Percentiles rank a stretch among this genome's conserved stretches.
Evolutionary conservation across 768 basidiomycete genomes (phyloP).

Genomic region (Lepiota venenata): DNA sequence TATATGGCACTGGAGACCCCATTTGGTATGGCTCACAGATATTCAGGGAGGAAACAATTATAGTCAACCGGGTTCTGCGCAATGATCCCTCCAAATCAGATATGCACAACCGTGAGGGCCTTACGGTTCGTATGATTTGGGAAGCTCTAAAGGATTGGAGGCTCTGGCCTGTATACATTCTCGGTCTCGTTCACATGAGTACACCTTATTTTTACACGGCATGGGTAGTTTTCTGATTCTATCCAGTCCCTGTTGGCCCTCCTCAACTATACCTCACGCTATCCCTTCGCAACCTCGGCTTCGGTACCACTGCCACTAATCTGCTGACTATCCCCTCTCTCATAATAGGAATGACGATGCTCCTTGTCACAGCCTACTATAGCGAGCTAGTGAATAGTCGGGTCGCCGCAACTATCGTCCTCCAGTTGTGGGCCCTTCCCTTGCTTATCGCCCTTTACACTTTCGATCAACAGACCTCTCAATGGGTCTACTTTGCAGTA

Average conservation of each 20-base stretch:
- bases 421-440: conserved; percentile 62
- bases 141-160: conserved; percentile 54
- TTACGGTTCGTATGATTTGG: conserved; percentile 46
- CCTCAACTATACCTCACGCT: conserved; percentile 65
- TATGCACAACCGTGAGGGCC: conserved; percentile 73
- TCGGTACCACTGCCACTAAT: conserved; percentile 59
- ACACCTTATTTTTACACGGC: conserved; percentile 14
- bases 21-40: not conserved
- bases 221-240: not conserved
- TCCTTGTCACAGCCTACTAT: conserved; percentile 45
- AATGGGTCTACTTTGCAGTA: conserved; percentile 55
- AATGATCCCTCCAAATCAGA: conserved; percentile 65
- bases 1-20: conserved; percentile 18
- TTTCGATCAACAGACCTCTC: conserved; percentile 43
- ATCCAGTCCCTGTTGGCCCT: conserved; percentile 51
- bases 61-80: conserved; percentile 59
- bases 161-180: conserved; percentile 63
- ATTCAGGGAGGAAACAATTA: conserved; percentile 55
- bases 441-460: conserved; percentile 55
- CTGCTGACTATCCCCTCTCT: conserved; percentile 59
- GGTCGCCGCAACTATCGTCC: conserved; percentile 45
- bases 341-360: conserved; percentile 46
- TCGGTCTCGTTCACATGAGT: conserved; percentile 55
- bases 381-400: conserved; percentile 57
- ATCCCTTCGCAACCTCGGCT: conserved; percentile 58